Evolutionary conservation across 352 stramenopile species (phyloP), one percentile per base, ranked within the genome.

Genomic region (Globisporangium barbulae): DNA sequence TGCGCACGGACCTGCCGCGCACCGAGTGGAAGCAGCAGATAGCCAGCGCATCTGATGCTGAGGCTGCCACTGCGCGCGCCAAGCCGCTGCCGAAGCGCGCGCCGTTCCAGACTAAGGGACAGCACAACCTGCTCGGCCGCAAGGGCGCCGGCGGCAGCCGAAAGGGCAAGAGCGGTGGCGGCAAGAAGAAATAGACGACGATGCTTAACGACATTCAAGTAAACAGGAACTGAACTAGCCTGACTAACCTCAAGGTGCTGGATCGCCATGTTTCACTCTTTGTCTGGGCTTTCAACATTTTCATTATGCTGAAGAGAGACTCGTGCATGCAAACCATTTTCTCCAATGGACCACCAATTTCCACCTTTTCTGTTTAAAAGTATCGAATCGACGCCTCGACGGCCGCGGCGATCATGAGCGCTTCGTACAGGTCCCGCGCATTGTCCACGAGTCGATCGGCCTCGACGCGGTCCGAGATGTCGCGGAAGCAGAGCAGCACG

Each of bases 1-100:
- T 93, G 54, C 79, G 80, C 22, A 93, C 83, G 35, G 83, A 89
- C 31, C 62, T 93, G 63, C 83, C 81, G 10, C 79, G 78, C 15
- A 89, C 85, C 17, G 77, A 93, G 42, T 79, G 90, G 22, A 83
- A 84, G 64, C 69, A 67, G 37, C 54, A 25, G 47, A 19, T 25
- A 30, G 5, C 19, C 39, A 47, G 41, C 17, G 42, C 42, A n/a
- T 42, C 37, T 37, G 77, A 57, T 61, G 17, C 48, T 17, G n/a
- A n/a, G 21, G 30, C 50, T 8, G 53, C 59, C 33, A 60, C 28
- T 35, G 45, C 45, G 17, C 28, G 30, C 17, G 19, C 31, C 52
- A 57, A 41, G 22, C 28, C 56, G 15, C 50, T 65, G 30, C 66
- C 71, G 15, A 79, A 73, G 62, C 73, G 73, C 10, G 21, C 59